These are phyloP conservation scores for Torrubiella hemipterigena DNA, from an alignment of 2,329 filamentous ascomycete species.

Conservation along the genomic window DNA sequence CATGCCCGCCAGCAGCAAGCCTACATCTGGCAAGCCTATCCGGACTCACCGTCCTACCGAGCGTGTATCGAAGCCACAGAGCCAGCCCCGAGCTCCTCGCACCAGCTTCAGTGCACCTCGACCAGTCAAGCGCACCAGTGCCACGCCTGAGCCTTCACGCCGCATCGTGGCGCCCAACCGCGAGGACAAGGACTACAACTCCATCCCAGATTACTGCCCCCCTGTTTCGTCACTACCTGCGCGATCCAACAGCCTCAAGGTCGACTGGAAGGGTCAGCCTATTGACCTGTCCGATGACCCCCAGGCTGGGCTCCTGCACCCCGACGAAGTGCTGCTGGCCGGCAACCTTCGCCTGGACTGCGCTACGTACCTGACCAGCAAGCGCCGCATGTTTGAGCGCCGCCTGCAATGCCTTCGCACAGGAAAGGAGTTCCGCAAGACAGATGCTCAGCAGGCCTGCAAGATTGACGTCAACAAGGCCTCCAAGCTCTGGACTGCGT, in stretches of 20 bases:
- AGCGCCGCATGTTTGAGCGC: constrained; percentile 78
- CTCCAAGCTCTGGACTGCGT: constrained; percentile 82
- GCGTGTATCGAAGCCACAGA: constrained; percentile 23
- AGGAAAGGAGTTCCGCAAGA: constrained; percentile 84
- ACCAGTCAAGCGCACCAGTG: constrained; percentile 24
- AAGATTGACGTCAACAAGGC: constrained; percentile 98
- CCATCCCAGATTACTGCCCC: constrained; percentile 62
- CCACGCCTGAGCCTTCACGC: constrained; percentile 37
- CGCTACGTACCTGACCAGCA: constrained; percentile 83
- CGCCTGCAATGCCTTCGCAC: constrained; percentile 55
- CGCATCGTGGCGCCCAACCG: constrained; percentile 52
- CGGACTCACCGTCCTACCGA: constrained; percentile 17
- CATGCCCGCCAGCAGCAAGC: constrained; percentile 21
- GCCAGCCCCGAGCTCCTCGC: constrained; percentile 22
- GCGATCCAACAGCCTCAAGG: constrained; percentile 61
- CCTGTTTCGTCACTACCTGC: constrained; percentile 52
- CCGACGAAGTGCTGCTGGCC: constrained; percentile 66
- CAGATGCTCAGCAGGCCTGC: constrained; percentile 90
- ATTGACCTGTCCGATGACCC: constrained; percentile 67
- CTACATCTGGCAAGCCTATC: too few relatives aligned
- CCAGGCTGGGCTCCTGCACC: constrained; percentile 58
- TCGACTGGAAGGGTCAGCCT: constrained; percentile 75
- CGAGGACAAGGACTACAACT: constrained; percentile 71
- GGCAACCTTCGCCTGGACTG: constrained; percentile 72
- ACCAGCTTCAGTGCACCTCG: constrained; percentile 12